phyloP scores from a whole-genome alignment of 805 yeast species.

The Ogataea angusta region DNA sequence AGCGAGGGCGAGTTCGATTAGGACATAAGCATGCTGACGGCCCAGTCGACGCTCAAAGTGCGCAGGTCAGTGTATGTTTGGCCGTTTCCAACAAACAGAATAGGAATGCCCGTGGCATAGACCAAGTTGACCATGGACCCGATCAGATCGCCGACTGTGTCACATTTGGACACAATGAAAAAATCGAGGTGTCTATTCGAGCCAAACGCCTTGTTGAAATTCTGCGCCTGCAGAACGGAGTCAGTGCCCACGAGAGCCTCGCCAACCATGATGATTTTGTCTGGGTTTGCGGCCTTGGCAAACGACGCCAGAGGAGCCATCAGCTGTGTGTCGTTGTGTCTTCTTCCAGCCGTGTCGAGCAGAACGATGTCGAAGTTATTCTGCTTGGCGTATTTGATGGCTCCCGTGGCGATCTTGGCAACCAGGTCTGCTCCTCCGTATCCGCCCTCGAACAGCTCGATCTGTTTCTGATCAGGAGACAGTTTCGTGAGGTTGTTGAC shows the following conservation, averaged over 20 bases:
- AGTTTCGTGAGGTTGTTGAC: constrained; percentile 77
- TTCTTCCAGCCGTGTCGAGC: constrained; percentile 96
- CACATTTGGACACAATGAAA: constrained; percentile 91
- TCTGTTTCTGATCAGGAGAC: constrained; percentile 43
- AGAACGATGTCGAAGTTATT: constrained; percentile 78
- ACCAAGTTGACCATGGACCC: constrained; percentile 98
- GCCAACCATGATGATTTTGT: constrained; percentile 97
- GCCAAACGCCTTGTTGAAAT: constrained; percentile 92
- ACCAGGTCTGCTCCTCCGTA: constrained; percentile 96
- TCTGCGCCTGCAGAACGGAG: constrained; percentile 90
- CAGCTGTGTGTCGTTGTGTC: constrained; percentile 89
- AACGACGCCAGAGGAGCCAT: constrained; percentile 96
- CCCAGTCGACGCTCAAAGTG: constrained; percentile 87
- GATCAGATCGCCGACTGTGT: constrained; percentile 93
- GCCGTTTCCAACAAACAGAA: constrained; percentile 92
- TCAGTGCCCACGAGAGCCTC: constrained; percentile 98
- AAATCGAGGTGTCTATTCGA: constrained; percentile 77
- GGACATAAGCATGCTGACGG: constrained; percentile 78
- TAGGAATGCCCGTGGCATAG: constrained; percentile 92
- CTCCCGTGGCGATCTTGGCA: constrained; percentile 87
- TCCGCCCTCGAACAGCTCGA: constrained; percentile 89
- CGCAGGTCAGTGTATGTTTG: constrained; percentile 94
- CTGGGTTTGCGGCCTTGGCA: constrained; percentile 93
- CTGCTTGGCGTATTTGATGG: constrained; percentile 73
- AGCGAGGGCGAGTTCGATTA: constrained; percentile 39